Conservation (phyloP, 2,329 filamentous ascomycete genomes). For the Bertia moriformis region DNA sequence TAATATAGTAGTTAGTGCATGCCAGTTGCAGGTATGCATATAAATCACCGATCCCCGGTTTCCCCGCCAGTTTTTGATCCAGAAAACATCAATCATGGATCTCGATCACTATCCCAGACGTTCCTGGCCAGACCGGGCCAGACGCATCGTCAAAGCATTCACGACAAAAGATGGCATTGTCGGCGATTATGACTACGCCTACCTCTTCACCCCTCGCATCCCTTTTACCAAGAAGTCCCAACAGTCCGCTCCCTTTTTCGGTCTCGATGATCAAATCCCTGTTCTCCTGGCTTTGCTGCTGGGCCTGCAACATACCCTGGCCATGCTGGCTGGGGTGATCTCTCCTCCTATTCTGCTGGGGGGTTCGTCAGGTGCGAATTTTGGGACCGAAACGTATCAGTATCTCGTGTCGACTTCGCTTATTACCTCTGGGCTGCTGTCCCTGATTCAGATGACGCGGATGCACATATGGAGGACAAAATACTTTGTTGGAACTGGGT, state of each 20-base stretch:
- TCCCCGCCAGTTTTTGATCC: no score
- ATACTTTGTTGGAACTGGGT: slow-evolving; percentile 64
- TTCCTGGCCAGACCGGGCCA: slow-evolving; percentile 21
- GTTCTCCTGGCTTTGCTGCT: slow-evolving; percentile 60
- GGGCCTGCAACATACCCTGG: slow-evolving; percentile 65
- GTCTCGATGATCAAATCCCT: slow-evolving; percentile 67
- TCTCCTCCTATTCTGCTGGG: slow-evolving; percentile 64
- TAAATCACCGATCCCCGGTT: no score
- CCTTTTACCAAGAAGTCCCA: slow-evolving; percentile 60
- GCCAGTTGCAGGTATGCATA: no score
- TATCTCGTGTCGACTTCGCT: slow-evolving; percentile 69
- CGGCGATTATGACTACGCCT: slow-evolving; percentile 79
- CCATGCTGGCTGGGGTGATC: slow-evolving; percentile 65
- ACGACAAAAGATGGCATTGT: slow-evolving; percentile 56
- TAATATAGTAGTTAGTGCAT: no score
- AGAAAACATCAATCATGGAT: no score
- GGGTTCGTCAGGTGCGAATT: slow-evolving; percentile 44
- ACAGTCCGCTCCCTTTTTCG: slow-evolving; percentile 63
- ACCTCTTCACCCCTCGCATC: slow-evolving; percentile 68
- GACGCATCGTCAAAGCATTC: slow-evolving; percentile 24
- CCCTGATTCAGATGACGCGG: slow-evolving; percentile 61
- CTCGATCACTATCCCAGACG: slow-evolving; percentile 21
- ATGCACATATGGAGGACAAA: slow-evolving; percentile 61
- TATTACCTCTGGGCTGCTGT: slow-evolving; percentile 66
- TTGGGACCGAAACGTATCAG: slow-evolving; percentile 44